Conservation (phyloP, 2,329 filamentous ascomycete species). For the Penicillium sp. region DNA sequence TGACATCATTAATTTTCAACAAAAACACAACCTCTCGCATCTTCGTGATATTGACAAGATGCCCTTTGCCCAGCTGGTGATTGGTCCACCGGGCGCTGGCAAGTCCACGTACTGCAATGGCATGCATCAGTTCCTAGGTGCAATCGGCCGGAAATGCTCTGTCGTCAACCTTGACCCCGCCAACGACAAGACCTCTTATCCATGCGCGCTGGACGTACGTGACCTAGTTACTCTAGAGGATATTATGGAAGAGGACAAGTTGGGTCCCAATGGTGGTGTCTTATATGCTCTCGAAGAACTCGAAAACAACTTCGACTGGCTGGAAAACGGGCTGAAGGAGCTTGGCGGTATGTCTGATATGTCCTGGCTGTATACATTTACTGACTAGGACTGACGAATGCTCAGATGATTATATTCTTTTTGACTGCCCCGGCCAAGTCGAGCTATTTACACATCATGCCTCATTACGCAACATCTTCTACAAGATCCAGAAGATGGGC, state of each 20-base stretch:
- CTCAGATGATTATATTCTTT: conserved; percentile 84
- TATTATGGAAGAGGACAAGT: conserved; percentile 84
- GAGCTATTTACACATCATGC: conserved; percentile 96
- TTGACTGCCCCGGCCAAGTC: conserved; percentile 95
- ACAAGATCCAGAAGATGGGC: conserved; percentile 81
- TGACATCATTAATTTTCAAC: background rate
- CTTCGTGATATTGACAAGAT: conserved; percentile 31
- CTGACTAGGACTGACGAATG: background rate
- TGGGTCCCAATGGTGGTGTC: conserved; percentile 90
- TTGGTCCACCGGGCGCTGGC: conserved; percentile 91
- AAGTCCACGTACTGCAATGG: conserved; percentile 99
- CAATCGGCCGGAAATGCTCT: conserved; percentile 90
- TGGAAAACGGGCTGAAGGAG: conserved; percentile 75
- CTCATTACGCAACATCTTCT: conserved; percentile 87
- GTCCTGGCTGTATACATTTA: background rate
- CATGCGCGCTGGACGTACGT: conserved; percentile 85
- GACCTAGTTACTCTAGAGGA: conserved; percentile 86
- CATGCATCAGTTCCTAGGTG: conserved; percentile 97
- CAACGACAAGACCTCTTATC: conserved; percentile 88
- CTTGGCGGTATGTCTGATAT: conserved; percentile 55
- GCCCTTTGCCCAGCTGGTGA: conserved; percentile 72
- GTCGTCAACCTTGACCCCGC: conserved; percentile 96
- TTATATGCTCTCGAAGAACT: conserved; percentile 93
- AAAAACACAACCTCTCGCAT: background rate
- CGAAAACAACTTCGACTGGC: conserved; percentile 90